Evolutionary conservation across 768 basidiomycete genomes (phyloP).

Genomic region (Trametes maxima): DNA sequence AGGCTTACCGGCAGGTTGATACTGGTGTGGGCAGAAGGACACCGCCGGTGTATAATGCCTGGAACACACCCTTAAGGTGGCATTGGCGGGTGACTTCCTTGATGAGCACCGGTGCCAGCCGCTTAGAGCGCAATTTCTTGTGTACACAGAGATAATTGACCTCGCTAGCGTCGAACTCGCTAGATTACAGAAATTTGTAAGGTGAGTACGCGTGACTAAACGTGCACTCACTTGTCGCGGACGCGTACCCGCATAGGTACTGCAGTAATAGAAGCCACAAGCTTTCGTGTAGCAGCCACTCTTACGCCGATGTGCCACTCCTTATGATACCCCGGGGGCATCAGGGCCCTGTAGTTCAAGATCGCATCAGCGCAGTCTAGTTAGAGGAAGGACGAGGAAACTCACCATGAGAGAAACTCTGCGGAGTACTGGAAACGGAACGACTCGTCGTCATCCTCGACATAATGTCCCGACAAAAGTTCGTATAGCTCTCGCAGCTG

Average conservation of each 20-base stretch:
- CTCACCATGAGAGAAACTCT: constrained; percentile 90
- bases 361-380: neutral
- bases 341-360: constrained; percentile 76
- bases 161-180: constrained; percentile 74
- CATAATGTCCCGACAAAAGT: constrained; percentile 89
- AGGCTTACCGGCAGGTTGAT: constrained; percentile 71
- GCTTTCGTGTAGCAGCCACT: constrained; percentile 85
- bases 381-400: neutral
- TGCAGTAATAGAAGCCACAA: constrained; percentile 96
- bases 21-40: constrained; percentile 93
- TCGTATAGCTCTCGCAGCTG: constrained; percentile 92
- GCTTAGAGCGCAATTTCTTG: constrained; percentile 95
- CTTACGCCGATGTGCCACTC: constrained; percentile 98
- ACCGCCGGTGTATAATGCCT: constrained; percentile 96
- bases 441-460: constrained; percentile 94
- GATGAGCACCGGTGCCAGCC: constrained; percentile 93
- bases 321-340: constrained; percentile 87
- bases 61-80: constrained; percentile 87
- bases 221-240: constrained; percentile 66
- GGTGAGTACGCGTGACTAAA: neutral
- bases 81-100: constrained; percentile 96
- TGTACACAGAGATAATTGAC: constrained; percentile 98
- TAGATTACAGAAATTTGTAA: constrained; percentile 34
- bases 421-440: constrained; percentile 96
- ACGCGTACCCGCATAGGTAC: constrained; percentile 88